Evolutionary conservation across 805 yeast genomes (phyloP).

Genomic region (Priceomyces haplophilus): DNA sequence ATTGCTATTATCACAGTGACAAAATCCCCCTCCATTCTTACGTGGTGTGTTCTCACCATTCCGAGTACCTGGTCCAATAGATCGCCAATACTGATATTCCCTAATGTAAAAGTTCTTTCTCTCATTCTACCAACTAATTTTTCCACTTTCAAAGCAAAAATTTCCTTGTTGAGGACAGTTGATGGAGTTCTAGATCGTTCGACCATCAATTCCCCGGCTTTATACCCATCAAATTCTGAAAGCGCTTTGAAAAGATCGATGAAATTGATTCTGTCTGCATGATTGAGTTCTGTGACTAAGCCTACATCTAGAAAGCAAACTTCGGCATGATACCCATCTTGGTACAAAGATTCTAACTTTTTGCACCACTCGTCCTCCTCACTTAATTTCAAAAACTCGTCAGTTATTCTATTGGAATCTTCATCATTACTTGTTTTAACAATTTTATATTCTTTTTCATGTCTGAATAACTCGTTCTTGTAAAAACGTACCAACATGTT

Average conservation of each 20-base stretch:
- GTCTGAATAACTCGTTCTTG: constrained; percentile 44
- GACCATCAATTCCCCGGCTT: constrained; percentile 93
- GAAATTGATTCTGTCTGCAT: constrained; percentile 74
- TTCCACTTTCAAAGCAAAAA: constrained; percentile 86
- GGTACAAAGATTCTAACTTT: constrained; percentile 44
- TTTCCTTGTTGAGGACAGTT: constrained; percentile 77
- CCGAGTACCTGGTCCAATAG: constrained; percentile 78
- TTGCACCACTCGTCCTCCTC: constrained; percentile 44
- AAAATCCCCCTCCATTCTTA: constrained; percentile 96
- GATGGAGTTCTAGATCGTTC: constrained; percentile 94
- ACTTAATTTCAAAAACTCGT: constrained; percentile 34
- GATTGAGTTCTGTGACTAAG: constrained; percentile 83
- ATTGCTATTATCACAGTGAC: constrained; percentile 94
- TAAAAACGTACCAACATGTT: constrained; percentile 78
- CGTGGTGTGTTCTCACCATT: constrained; percentile 94
- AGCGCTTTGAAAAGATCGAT: constrained; percentile 85
- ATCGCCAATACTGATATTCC: constrained; percentile 90
- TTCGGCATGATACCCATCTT: constrained; percentile 73
- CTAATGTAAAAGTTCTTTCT: constrained; percentile 85
- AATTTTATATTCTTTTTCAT: constrained; percentile 41
- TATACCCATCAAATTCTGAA: constrained; percentile 89
- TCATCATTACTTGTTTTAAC: constrained; percentile 42
- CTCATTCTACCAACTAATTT: constrained; percentile 76
- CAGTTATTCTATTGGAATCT: constrained; percentile 46
- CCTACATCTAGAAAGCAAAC: constrained; percentile 93